Evolutionary conservation across 176 grass and related monocot species (phyloP).

Genomic region (Paspalum vaginatum): DNA sequence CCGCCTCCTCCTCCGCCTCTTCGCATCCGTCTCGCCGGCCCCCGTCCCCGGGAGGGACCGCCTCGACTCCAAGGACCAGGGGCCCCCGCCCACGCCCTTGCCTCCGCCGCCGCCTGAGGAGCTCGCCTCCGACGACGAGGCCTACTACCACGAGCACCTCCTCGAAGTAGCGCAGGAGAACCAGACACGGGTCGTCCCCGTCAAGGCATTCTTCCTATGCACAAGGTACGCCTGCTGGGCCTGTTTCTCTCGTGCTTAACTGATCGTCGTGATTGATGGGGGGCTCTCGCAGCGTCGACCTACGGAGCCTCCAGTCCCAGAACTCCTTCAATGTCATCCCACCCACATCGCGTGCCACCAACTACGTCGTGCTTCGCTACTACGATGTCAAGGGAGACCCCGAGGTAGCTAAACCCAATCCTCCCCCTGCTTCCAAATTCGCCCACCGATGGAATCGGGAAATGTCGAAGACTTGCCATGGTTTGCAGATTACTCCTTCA

Average conservation of each 20-base stretch:
- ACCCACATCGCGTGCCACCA: slow-evolving; percentile 82
- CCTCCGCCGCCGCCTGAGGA: slow-evolving; percentile 51
- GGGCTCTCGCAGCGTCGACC: slow-evolving; percentile 67
- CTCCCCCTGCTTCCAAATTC: background rate
- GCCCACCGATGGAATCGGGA: background rate
- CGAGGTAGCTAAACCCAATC: slow-evolving; percentile 39
- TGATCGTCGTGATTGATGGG: background rate
- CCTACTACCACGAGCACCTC: slow-evolving; percentile 72
- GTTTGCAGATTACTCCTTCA: background rate
- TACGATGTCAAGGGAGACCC: slow-evolving; percentile 92
- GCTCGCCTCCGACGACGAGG: slow-evolving; percentile 59
- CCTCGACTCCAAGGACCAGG: slow-evolving; percentile 48
- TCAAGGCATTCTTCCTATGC: slow-evolving; percentile 96
- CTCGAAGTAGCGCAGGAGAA: slow-evolving; percentile 85
- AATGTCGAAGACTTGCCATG: background rate
- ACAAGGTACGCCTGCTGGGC: slow-evolving; percentile 56
- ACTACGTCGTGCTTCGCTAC: slow-evolving; percentile 91
- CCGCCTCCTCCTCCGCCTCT: slow-evolving; percentile 24
- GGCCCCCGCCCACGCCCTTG: slow-evolving; percentile 35
- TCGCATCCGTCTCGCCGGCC: slow-evolving; percentile 47
- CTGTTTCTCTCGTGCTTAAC: background rate
- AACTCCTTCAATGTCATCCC: slow-evolving; percentile 97
- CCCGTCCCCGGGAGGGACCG: slow-evolving; percentile 45
- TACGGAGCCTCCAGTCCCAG: slow-evolving; percentile 84
- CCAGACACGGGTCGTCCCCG: slow-evolving; percentile 72